These are phyloP conservation scores for Candida sp. DNA, from an alignment of 1,139 yeast species.

Conservation along the genomic window DNA sequence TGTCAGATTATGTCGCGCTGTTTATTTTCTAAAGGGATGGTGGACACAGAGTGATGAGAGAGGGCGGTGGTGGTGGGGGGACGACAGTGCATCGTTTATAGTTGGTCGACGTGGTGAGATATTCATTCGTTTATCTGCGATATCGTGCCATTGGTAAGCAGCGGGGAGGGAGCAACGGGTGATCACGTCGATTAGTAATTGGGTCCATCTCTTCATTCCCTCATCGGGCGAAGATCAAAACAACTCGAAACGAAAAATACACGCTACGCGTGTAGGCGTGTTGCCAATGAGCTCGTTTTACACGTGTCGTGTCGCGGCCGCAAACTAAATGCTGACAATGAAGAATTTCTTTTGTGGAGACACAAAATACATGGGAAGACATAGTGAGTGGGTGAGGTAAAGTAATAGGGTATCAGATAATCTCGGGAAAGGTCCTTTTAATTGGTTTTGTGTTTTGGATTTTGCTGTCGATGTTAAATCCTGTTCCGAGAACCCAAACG, in stretches of 20 bases:
- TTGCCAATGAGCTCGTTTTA: background rate
- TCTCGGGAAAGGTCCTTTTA: background rate
- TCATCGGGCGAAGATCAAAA: background rate
- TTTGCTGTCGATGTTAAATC: background rate
- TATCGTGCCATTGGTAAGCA: too few relatives aligned
- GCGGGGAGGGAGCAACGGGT: too few relatives aligned
- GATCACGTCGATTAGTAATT: background rate
- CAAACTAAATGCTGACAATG: background rate
- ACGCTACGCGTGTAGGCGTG: background rate
- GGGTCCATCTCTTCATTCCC: background rate
- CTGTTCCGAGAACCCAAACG: background rate
- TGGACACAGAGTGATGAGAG: background rate
- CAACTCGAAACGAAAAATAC: background rate
- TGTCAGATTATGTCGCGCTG: background rate
- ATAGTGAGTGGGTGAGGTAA: background rate
- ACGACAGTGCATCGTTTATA: too few relatives aligned
- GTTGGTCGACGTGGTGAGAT: too few relatives aligned
- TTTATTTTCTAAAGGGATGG: background rate
- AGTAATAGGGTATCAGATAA: background rate
- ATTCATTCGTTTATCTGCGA: too few relatives aligned
- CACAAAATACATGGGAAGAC: constrained; percentile 1
- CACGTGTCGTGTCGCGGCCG: constrained; percentile 1
- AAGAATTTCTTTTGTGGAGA: background rate
- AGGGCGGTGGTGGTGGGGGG: too few relatives aligned
- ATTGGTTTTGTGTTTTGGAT: background rate